Conservation (phyloP, 2,329 filamentous ascomycete species). For the Lachnellula suecica region DNA sequence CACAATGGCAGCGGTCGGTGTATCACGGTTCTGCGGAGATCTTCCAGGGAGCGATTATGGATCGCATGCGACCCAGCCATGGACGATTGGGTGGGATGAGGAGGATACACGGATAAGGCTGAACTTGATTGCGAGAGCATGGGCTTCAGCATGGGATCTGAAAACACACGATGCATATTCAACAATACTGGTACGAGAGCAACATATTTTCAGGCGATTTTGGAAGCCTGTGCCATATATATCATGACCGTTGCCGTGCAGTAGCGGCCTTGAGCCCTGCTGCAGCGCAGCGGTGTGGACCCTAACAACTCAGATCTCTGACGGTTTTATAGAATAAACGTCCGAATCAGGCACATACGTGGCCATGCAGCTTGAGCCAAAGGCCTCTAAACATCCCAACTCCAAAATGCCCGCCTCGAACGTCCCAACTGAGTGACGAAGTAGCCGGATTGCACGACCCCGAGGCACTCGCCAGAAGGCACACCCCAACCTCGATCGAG, state of each 20-base stretch:
- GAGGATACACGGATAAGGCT: slow-evolving; percentile 35
- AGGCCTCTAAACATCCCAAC: slow-evolving; percentile 23
- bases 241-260: slow-evolving; percentile 28
- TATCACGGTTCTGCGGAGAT: slow-evolving; percentile 39
- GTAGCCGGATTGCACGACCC: slow-evolving; percentile 24
- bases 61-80: slow-evolving; percentile 40
- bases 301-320: slow-evolving; percentile 32
- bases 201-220: slow-evolving; percentile 17
- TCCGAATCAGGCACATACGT: slow-evolving; percentile 28
- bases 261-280: slow-evolving; percentile 28
- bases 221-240: slow-evolving; percentile 15
- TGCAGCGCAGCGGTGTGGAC: slow-evolving; percentile 29
- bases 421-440: slow-evolving; percentile 16
- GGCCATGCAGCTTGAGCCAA: slow-evolving; percentile 24
- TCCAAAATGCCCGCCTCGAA: slow-evolving; percentile 15
- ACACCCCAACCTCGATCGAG: slow-evolving; percentile 20
- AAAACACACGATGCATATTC: slow-evolving; percentile 17
- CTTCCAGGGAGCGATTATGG: slow-evolving; percentile 39
- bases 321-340: slow-evolving; percentile 29
- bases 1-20: slow-evolving; percentile 46
- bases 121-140: slow-evolving; percentile 34
- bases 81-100: slow-evolving; percentile 45
- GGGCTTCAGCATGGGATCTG: slow-evolving; percentile 27
- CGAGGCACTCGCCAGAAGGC: slow-evolving; percentile 27
- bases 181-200: slow-evolving; percentile 30